phyloP scores from a whole-genome alignment of 2,329 filamentous ascomycete genomes.

The Cladophialophora yegresii region DNA sequence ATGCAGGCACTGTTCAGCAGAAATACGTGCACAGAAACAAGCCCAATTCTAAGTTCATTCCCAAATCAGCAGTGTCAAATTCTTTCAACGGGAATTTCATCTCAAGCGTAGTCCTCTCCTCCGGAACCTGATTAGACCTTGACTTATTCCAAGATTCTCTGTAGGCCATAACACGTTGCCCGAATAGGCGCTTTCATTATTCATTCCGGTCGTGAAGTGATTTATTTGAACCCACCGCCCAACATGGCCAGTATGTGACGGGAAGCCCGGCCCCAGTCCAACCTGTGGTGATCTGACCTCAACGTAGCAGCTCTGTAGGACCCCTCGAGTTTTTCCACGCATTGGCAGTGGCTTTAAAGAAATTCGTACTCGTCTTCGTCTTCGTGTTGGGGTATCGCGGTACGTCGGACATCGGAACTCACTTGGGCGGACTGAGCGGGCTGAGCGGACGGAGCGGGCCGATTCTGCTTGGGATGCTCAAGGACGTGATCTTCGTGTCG shows the following conservation, averaged over 20 bases:
- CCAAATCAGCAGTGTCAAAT: not conserved
- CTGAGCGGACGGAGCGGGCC: not conserved
- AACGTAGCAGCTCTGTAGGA: not conserved
- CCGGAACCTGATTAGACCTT: not conserved
- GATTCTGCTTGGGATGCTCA: not conserved
- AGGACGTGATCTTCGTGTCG: not conserved
- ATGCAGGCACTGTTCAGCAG: constrained; percentile 11
- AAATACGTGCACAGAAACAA: constrained; percentile 7
- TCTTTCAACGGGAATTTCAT: not conserved
- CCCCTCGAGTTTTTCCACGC: not conserved
- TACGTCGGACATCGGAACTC: not conserved
- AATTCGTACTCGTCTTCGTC: not conserved
- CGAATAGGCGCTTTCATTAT: not conserved
- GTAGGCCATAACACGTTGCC: not conserved
- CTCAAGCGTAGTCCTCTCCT: not conserved
- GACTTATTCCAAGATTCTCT: not conserved
- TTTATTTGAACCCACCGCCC: not conserved
- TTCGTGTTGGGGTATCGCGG: not conserved
- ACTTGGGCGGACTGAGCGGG: not conserved
- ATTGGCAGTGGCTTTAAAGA: not conserved
- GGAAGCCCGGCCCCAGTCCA: not conserved
- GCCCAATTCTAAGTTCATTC: not conserved
- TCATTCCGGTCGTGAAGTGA: not conserved
- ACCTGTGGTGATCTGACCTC: not conserved
- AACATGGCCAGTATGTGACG: not conserved